Base-by-base conservation (phyloP, 1,284 basidiomycete genomes). In the Ganoderma multipileum region DNA sequence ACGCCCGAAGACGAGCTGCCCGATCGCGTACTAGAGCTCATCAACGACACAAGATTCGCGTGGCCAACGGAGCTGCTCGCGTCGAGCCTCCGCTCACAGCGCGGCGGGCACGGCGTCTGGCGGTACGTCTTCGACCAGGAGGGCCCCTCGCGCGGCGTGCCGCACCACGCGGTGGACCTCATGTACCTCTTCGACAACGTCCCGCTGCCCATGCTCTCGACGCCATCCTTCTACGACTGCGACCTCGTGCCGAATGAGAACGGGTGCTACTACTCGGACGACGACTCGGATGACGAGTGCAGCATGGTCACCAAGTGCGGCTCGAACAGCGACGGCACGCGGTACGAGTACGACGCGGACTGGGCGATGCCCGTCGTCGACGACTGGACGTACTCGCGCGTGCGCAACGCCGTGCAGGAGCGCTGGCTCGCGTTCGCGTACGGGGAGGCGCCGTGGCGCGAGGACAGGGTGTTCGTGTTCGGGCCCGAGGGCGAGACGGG, bases 111-210 rank as follows among this genome's bases (percentile, higher is more conserved):
- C 42, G 85, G 85, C 26, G 90, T 92, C 2, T 93, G 89, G 87
- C 84, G 92, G 64, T 93, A 91, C 75, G 87, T 92, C 30, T 93
- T 93, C 74, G 91, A 93, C 79, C 92, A 93, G 79, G 92, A 92
- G 73, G 86, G 89, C 2, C 90, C 91, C 3, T 82, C 84, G 50
- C 83, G 86, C 54, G 85, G 87, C 26, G 79, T 87, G 14, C 86
- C 89, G 2, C 91, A 92, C 77, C 89, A 91, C 72, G 88, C 85
- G 0, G 87, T 88, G 3, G 91, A 93, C 77, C 79, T 93, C 59
- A 84, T 91, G 67, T 93, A 92, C 78, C 83, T 93, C 61, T 93
- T 93, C 79, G 92, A 92, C 79, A 93, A 87, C 68, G 85, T 89
- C 9, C 88, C 89, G 18, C 74, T 79, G 18, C 78, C 79, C 8